A percentile compares a stretch with the other conserved stretches of the same genome.
phyloP scores from a whole-genome alignment of 1,284 basidiomycete species.

The Tylopilus sp. region DNA sequence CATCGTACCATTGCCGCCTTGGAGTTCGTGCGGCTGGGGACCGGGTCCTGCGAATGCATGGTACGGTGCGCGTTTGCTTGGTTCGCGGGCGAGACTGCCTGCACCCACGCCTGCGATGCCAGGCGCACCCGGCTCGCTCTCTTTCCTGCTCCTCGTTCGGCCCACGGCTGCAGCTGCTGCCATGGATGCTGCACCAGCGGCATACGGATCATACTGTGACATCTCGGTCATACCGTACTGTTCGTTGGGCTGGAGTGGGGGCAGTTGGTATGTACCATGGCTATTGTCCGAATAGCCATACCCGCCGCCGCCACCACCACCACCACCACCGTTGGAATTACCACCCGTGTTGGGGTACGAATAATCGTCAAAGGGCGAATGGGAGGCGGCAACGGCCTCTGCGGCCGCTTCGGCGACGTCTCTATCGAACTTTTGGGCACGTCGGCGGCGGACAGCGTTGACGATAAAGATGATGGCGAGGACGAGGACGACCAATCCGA shows the following conservation, averaged over 20 bases:
- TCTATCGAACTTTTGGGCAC: slow-evolving; percentile 72
- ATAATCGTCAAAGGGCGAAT: slow-evolving; percentile 59
- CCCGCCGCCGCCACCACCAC: slow-evolving; percentile 22
- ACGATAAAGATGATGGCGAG: slow-evolving; percentile 65
- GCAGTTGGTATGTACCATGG: slow-evolving; percentile 71
- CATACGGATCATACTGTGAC: slow-evolving; percentile 49
- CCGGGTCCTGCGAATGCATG: slow-evolving; percentile 57
- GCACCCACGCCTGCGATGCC: slow-evolving; percentile 52
- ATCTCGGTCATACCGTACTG: slow-evolving; percentile 67
- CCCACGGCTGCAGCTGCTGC: slow-evolving; percentile 42
- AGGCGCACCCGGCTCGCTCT: slow-evolving; percentile 45
- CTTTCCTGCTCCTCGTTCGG: slow-evolving; percentile 44
- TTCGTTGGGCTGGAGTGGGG: slow-evolving; percentile 52
- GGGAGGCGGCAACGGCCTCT: slow-evolving; percentile 60
- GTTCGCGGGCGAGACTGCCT: slow-evolving; percentile 51
- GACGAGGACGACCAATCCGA: slow-evolving; percentile 67
- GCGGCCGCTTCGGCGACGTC: slow-evolving; percentile 76
- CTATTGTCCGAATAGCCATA: slow-evolving; percentile 67
- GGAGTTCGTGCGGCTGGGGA: slow-evolving; percentile 25
- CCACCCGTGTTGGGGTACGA: slow-evolving; percentile 43
- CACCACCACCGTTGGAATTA: too few relatives aligned
- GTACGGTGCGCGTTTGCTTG: slow-evolving; percentile 54
- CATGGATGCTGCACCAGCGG: slow-evolving; percentile 55
- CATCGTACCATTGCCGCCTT: slow-evolving; percentile 16
- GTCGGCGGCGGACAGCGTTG: slow-evolving; percentile 66